phyloP scores from a whole-genome alignment of 2,329 filamentous ascomycete genomes.

The Claviceps lovelessii region DNA sequence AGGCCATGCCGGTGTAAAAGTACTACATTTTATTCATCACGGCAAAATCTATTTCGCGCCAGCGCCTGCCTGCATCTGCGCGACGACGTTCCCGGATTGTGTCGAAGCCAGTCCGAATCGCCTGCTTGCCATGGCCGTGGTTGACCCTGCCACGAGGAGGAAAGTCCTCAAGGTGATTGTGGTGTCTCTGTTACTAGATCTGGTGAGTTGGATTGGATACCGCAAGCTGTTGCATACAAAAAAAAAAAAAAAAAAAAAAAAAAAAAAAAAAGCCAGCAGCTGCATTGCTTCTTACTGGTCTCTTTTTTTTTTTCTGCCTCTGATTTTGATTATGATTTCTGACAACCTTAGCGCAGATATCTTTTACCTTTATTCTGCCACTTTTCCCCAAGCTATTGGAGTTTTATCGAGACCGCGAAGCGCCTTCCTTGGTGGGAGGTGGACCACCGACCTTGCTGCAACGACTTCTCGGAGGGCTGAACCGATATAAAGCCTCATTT shows the following conservation, averaged over 20 bases:
- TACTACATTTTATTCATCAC: not conserved
- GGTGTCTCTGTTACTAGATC: conserved; percentile 73
- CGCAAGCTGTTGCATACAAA: too few relatives aligned
- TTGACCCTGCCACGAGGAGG: conserved; percentile 50
- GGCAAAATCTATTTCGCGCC: not conserved
- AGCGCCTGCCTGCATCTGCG: not conserved
- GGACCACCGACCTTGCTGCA: conserved; percentile 55
- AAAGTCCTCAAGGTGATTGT: conserved; percentile 78
- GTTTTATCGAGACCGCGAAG: conserved; percentile 84
- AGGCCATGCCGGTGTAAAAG: too few relatives aligned
- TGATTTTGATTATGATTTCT: not conserved
- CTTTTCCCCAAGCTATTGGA: conserved; percentile 90
- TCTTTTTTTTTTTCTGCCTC: too few relatives aligned
- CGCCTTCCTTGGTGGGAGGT: conserved; percentile 29
- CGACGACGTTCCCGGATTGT: not conserved
- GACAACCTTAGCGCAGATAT: conserved; percentile 47
- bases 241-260: too few relatives aligned
- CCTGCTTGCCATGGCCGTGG: conserved; percentile 23
- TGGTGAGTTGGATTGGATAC: conserved; percentile 39
- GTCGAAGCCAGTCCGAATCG: not conserved
- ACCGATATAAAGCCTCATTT: conserved; percentile 90
- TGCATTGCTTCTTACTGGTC: too few relatives aligned
- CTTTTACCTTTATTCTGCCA: conserved; percentile 95
- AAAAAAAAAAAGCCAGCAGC: too few relatives aligned
- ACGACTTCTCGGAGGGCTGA: conserved; percentile 66